A percentile compares a stretch with the other conserved stretches of the same genome.
Evolutionary conservation across 1,284 basidiomycete species (phyloP).

Genomic region (Moesziomyces globuligerus): DNA sequence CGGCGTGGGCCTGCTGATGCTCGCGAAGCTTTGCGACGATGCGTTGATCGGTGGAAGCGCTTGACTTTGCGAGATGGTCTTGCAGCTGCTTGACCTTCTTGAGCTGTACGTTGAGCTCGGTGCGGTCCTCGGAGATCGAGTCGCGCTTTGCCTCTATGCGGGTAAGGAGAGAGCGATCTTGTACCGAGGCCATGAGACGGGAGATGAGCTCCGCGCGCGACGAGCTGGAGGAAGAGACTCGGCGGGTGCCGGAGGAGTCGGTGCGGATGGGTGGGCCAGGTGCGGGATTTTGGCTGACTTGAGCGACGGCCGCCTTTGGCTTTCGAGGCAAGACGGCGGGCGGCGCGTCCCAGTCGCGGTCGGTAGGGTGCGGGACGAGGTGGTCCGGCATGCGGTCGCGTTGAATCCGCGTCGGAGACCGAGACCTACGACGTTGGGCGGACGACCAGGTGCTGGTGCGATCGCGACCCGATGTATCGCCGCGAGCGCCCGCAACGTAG

Average conservation of each 20-base stretch:
- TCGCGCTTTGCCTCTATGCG: slow-evolving; percentile 14
- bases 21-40: slow-evolving; percentile 5
- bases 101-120: slow-evolving; percentile 7
- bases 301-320: no score
- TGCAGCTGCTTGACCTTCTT: slow-evolving; percentile 13
- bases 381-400: no score
- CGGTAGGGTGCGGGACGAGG: no score
- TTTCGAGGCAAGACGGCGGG: no score
- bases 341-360: no score
- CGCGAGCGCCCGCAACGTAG: not conserved
- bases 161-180: slow-evolving; percentile 14
- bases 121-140: slow-evolving; percentile 14
- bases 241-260: not conserved
- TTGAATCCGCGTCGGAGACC: no score
- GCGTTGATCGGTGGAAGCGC: slow-evolving; percentile 1
- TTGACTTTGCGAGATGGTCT: slow-evolving; percentile 8
- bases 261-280: not conserved
- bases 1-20: slow-evolving; percentile 1
- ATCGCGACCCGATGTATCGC: not conserved
- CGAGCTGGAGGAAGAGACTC: not conserved
- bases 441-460: not conserved
- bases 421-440: no score
- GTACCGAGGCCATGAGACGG: not conserved
- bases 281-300: no score
- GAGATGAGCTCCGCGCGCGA: slow-evolving; percentile 5